Conservation (phyloP, 805 yeast species). For the Osmozyma mogii region DNA sequence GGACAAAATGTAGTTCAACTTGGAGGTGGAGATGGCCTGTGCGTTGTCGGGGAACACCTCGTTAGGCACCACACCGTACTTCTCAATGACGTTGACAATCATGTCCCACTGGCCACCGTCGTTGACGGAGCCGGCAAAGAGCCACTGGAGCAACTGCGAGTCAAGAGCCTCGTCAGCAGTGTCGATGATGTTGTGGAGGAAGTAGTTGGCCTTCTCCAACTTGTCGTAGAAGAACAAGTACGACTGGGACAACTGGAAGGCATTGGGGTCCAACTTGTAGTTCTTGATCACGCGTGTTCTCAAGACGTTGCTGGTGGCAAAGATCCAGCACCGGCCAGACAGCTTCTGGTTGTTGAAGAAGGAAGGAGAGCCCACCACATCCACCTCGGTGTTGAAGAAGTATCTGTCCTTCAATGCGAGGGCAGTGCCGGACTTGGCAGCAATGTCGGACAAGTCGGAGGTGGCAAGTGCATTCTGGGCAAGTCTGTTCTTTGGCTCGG, state of each 20-base stretch:
- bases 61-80: constrained; percentile 77
- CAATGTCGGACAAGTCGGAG: constrained; percentile 35
- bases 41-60: constrained; percentile 64
- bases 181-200: constrained; percentile 67
- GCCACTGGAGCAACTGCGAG: constrained; percentile 60
- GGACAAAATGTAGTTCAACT: constrained; percentile 54
- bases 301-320: constrained; percentile 72
- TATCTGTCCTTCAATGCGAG: constrained; percentile 18
- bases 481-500: constrained; percentile 43
- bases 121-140: constrained; percentile 56
- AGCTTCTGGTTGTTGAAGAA: constrained; percentile 51
- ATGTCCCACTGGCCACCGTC: constrained; percentile 91
- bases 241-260: constrained; percentile 69
- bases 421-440: constrained; percentile 23
- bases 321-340: constrained; percentile 85
- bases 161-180: constrained; percentile 60
- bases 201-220: constrained; percentile 75
- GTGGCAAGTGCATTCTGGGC: constrained; percentile 49
- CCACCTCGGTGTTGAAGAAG: constrained; percentile 30
- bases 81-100: constrained; percentile 68
- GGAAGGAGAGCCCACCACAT: constrained; percentile 28
- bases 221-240: constrained; percentile 81
- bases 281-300: constrained; percentile 55
- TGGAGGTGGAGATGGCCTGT: constrained; percentile 45
- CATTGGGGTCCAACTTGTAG: constrained; percentile 44